phyloP scores from a whole-genome alignment of 2,329 filamentous ascomycete species.

The Ophioceras dolichostomum region DNA sequence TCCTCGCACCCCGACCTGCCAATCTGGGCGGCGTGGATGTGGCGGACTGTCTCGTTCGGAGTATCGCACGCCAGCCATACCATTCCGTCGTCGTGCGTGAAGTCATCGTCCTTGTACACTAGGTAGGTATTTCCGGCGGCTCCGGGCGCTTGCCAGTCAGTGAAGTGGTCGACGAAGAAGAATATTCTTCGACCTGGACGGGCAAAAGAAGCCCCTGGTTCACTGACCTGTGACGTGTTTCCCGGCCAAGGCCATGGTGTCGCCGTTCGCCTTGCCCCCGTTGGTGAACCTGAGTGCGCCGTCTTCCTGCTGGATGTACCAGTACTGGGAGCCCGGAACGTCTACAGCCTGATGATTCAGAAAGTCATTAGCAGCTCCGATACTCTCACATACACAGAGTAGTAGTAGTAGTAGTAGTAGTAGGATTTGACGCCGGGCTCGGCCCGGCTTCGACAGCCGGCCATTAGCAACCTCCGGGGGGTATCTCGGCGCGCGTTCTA shows the following conservation, averaged over 20 bases:
- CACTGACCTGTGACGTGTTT: neutral
- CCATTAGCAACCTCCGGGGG: no score
- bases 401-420: neutral
- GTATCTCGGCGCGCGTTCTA: no score
- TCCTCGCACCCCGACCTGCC: neutral
- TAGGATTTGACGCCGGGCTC: no score
- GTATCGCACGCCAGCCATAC: neutral
- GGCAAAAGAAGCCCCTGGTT: no score
- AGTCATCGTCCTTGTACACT: neutral
- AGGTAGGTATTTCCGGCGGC: no score
- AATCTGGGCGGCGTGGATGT: neutral
- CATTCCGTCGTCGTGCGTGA: neutral
- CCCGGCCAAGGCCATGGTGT: neutral
- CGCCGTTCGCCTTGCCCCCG: neutral
- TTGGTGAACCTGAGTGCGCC: neutral
- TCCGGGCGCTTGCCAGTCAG: no score
- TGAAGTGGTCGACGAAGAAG: no score
- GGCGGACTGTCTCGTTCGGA: neutral
- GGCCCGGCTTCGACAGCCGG: no score
- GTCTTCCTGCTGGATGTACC: neutral
- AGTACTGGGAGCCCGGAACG: neutral
- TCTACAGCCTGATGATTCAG: neutral
- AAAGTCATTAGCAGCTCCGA: neutral
- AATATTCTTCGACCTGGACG: no score
- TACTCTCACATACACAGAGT: neutral